Percentiles rank a stretch among this genome's conserved stretches.
These are phyloP conservation scores for Willaertia magna DNA, from an alignment of 208 protist genomes.

Conservation along the genomic window DNA sequence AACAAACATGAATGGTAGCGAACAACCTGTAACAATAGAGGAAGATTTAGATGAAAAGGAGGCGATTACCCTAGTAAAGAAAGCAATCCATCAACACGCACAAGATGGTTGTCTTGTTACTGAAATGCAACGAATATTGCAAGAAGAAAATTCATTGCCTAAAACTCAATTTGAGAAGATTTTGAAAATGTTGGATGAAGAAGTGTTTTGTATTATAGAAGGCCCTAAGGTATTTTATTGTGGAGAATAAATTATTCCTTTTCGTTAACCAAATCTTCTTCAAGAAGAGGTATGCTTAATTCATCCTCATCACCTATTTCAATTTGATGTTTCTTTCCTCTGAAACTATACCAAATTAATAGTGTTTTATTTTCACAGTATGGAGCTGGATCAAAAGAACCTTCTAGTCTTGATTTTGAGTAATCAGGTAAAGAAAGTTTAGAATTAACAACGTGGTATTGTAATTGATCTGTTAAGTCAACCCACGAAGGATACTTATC, in stretches of 20 bases:
- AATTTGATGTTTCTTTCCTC: not conserved
- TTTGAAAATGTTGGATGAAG: not conserved
- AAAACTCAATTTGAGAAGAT: not conserved
- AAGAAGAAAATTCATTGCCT: not conserved
- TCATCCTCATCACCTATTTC: slow-evolving; percentile 2
- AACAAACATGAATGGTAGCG: not conserved
- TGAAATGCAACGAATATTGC: not conserved
- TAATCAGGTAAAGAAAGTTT: not conserved
- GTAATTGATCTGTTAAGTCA: slow-evolving; percentile 2
- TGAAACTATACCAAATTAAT: not conserved
- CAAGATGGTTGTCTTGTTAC: not conserved
- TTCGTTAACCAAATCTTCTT: not conserved
- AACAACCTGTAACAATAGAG: not conserved
- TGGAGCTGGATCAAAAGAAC: not conserved
- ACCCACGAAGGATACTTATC: not conserved
- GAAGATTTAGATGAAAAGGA: not conserved
- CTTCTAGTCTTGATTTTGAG: not conserved
- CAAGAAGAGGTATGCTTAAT: not conserved
- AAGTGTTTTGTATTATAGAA: not conserved
- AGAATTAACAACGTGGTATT: not conserved
- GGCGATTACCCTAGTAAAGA: not conserved
- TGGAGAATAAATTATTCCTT: not conserved
- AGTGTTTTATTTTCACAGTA: not conserved
- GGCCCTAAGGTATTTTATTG: not conserved
- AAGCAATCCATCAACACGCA: not conserved